Evolutionary conservation across 2,329 filamentous ascomycete species (phyloP), one percentile per base, ranked within the genome.

Genomic region (Penicillium concentricum): DNA sequence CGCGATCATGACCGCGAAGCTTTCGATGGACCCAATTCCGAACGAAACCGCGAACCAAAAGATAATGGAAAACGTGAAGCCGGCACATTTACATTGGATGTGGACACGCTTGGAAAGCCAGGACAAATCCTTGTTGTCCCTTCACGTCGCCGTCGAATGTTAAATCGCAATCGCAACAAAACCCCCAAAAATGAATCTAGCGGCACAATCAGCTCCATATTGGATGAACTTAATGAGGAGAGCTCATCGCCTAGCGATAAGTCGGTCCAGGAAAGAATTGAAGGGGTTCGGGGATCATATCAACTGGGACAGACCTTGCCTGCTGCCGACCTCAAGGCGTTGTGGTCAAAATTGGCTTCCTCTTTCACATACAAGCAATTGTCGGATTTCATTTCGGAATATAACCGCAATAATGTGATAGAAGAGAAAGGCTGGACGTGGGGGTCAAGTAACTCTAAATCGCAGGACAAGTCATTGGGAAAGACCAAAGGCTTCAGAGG

Each of bases 331-430:
- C 76, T 71, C 66, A 60, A 70, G 28, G 60, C 64, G 15, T 61
- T 75, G 13, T 67, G 69, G 46, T 64, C 59, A n/a, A 60, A 61
- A 30, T 44, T 76, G 18, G 54, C 65, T 34, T 57, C 65, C n/a
- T 74, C 73, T 3, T 76, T 76, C 56, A 74, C 69, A 16, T 41
- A 45, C 30, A 55, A 60, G 30, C 75, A 77, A 52, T 51, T 77
- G 39, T 60, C 57, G 10, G 63, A 67, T 6, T 77, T 76, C 44
- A 57, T 72, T 10, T 50, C 54, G 32, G 38, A 61, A 0, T 37
- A 55, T 41, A 43, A 44, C 24, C 49, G 10, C 13, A 45, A 39
- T 20, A 8, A 15, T 16, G 26, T 13, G 0, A 12, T n/a, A 4
- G 35, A 55, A 28, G 32, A 41, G 5, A 56, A 46, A 22, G 28